Percentiles rank a stretch among this genome's conserved stretches.
These are phyloP conservation scores for Elongisporangium prolatum DNA, from an alignment of 352 stramenopile species.

Conservation along the genomic window DNA sequence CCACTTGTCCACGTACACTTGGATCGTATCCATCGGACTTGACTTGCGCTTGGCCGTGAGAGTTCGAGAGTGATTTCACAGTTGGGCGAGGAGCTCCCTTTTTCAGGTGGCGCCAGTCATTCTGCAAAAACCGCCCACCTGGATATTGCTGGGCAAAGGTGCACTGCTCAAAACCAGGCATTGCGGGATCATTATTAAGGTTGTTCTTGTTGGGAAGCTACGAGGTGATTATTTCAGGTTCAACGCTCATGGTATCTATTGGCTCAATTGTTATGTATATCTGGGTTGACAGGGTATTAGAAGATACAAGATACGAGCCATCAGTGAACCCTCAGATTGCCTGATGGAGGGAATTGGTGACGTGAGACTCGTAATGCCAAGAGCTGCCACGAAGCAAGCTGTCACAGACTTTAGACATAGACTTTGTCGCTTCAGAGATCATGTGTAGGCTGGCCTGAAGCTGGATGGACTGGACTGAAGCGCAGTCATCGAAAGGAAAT, in stretches of 20 bases:
- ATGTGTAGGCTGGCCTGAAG: background rate
- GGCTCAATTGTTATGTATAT: background rate
- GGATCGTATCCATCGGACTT: slow-evolving; percentile 66
- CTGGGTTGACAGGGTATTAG: background rate
- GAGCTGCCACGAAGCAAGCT: background rate
- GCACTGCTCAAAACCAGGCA: background rate
- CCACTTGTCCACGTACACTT: slow-evolving; percentile 84
- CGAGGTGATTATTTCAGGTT: background rate
- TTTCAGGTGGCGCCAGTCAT: background rate
- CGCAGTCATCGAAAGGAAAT: background rate
- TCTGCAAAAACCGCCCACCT: background rate
- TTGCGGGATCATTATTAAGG: background rate
- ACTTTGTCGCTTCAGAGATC: background rate
- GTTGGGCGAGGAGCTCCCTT: background rate
- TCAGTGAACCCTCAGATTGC: background rate
- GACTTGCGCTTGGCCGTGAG: background rate
- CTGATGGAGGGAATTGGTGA: background rate
- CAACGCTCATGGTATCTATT: background rate
- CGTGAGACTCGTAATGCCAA: too few relatives aligned
- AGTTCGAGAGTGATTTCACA: background rate
- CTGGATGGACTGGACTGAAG: background rate
- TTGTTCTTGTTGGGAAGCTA: background rate
- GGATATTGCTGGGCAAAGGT: background rate
- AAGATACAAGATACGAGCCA: background rate
- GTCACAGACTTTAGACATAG: background rate